Conservation (phyloP, 805 yeast species). For the Nakazawaea holstii region DNA sequence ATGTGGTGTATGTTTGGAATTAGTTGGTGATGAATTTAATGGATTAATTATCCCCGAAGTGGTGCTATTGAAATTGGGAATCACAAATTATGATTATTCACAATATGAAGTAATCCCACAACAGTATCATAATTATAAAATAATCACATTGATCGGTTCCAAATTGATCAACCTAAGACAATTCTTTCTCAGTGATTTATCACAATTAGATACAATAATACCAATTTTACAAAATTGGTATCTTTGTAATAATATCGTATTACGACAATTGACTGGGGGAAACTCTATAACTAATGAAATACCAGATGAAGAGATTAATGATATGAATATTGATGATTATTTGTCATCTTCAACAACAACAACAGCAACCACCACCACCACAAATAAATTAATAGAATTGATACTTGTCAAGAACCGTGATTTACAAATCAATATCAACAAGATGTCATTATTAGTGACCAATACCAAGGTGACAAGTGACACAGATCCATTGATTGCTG, state of each 20-base stretch:
- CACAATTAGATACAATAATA: not conserved
- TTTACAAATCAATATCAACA: not conserved
- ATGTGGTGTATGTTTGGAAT: constrained; percentile 5
- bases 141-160: not conserved
- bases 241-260: constrained; percentile 1
- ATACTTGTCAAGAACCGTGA: not conserved
- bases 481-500: not conserved
- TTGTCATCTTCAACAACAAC: not conserved
- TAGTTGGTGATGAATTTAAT: not conserved
- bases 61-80: constrained; percentile 1
- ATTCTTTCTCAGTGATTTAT: not conserved
- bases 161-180: constrained; percentile 1
- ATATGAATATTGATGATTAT: constrained; percentile 5
- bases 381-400: not conserved
- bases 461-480: not conserved
- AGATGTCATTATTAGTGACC: not conserved
- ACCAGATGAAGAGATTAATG: not conserved
- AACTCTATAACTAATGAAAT: not conserved
- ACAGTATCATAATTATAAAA: not conserved
- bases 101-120: not conserved
- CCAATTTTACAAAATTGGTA: constrained; percentile 7
- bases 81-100: not conserved
- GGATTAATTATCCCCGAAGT: constrained; percentile 5
- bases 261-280: not conserved
- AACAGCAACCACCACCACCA: not conserved